Evolutionary conservation across 139 green algal species (phyloP).

Genomic region (Chlorella sp.): DNA sequence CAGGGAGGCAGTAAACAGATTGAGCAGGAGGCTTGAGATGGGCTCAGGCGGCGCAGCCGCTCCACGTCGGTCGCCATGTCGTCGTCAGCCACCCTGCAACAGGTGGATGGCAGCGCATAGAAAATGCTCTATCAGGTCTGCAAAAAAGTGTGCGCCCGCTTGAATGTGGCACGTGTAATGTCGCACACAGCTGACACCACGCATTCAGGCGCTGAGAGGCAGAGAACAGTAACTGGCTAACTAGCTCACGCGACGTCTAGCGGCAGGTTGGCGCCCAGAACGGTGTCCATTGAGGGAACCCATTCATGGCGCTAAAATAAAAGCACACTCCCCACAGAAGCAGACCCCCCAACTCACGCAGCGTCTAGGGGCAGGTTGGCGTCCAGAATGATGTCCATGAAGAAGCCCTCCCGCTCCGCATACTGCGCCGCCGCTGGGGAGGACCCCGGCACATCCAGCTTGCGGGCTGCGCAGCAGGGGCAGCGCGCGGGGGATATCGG

Average conservation of each 20-base stretch:
- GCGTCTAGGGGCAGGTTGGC: constrained; percentile 4
- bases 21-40: too few species aligned
- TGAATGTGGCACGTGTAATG: too few species aligned
- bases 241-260: neutral
- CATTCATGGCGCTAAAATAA: neutral
- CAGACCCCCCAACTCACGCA: neutral
- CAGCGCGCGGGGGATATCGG: neutral
- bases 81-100: neutral
- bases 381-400: constrained; percentile 54
- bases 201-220: too few species aligned
- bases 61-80: constrained; percentile 17
- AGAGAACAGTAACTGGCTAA: neutral
- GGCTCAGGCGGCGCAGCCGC: too few species aligned
- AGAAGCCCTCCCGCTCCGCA: constrained; percentile 52
- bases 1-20: too few species aligned
- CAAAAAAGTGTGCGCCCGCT: too few species aligned
- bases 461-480: neutral
- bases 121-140: neutral
- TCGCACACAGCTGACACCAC: too few species aligned
- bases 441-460: constrained; percentile 31
- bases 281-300: constrained; percentile 56
- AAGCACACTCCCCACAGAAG: neutral
- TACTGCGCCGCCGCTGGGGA: constrained; percentile 9
- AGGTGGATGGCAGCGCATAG: neutral
- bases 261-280: constrained; percentile 25